Evolutionary conservation across 2,329 filamentous ascomycete genomes (phyloP).

Genomic region (Fusarium sacchari): DNA sequence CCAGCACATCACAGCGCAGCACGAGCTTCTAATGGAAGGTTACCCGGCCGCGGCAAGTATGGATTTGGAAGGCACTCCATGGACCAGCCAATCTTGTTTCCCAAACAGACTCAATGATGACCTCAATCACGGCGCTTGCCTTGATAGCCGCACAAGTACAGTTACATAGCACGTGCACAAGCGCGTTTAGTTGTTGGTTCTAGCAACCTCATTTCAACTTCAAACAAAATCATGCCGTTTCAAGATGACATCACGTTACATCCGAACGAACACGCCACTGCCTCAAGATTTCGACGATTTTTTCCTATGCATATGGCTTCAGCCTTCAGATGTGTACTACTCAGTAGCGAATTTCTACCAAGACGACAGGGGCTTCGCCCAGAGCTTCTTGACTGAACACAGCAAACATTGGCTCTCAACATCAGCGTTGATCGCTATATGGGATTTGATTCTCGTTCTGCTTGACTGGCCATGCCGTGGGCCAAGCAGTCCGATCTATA

Average conservation of each 20-base stretch:
- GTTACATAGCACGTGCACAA: slow-evolving; percentile 25
- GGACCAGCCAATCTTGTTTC: slow-evolving; percentile 2
- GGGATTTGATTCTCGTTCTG: neutral
- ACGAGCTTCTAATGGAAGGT: neutral
- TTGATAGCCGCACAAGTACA: slow-evolving; percentile 1
- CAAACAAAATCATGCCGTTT: neutral
- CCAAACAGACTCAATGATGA: neutral
- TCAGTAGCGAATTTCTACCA: neutral
- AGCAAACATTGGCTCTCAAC: neutral
- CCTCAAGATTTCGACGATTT: neutral
- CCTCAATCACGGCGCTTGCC: slow-evolving; percentile 30
- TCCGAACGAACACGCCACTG: neutral
- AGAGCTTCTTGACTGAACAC: neutral
- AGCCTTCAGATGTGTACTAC: neutral
- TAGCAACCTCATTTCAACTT: slow-evolving; percentile 20
- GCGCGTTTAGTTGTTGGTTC: slow-evolving; percentile 22
- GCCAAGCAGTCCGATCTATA: neutral
- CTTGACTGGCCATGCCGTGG: neutral
- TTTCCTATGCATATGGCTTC: neutral
- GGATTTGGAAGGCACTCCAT: slow-evolving; percentile 28
- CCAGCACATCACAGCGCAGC: neutral
- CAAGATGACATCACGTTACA: neutral
- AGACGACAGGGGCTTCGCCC: neutral
- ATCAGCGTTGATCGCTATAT: neutral
- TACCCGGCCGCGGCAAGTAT: slow-evolving; percentile 39